Evolutionary conservation across 106 monocot species (phyloP), one percentile per base, ranked within the genome.

Genomic region (Gastrodia elata): DNA sequence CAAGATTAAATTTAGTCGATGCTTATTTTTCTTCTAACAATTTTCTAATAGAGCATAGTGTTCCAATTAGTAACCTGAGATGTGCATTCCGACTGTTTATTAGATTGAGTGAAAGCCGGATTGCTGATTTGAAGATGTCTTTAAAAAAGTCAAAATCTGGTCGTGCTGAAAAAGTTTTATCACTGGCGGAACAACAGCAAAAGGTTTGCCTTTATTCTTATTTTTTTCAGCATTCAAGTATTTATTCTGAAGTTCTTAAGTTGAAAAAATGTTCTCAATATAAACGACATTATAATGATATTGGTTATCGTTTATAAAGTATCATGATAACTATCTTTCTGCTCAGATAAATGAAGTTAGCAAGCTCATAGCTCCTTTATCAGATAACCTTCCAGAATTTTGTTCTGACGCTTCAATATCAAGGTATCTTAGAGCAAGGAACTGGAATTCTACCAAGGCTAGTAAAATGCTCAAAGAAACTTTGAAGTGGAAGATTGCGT

Each of bases 381-480:
- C 76, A 24, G 77, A 70, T 76, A 39, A 2, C 36, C 39, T 81
- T 9, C 81, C 73, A 16, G 55, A 57, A 18, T 87, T 78, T 41
- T 84, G 76, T 40, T 79, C 83, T 40, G 83, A 87, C 81, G 77
- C 73, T 57, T 84, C 74, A n/a, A 76, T 83, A 73, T 57, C 67
- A 71, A 81, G 87, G 70, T 87, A 65, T 20, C 83, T 87, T 38
- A 73, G 73, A 58, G 81, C 83, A 27, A 87, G 79, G 67, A 84
- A 84, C 28, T 84, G 87, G 87, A 81, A 76, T 46, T 24, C 67
- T 36, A 76, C 79, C 22, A 84, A 87, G 65, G 79, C 81, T 28
- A 71, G 67, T 71, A 87, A 84, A 74, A 84, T 87, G 87, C 55
- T 87, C 30, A 81, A 79, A 64, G 78, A 79, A 55, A 65, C 81